phyloP scores from a whole-genome alignment of 2,329 filamentous ascomycete species.

The Exophiala xenobiotica region DNA sequence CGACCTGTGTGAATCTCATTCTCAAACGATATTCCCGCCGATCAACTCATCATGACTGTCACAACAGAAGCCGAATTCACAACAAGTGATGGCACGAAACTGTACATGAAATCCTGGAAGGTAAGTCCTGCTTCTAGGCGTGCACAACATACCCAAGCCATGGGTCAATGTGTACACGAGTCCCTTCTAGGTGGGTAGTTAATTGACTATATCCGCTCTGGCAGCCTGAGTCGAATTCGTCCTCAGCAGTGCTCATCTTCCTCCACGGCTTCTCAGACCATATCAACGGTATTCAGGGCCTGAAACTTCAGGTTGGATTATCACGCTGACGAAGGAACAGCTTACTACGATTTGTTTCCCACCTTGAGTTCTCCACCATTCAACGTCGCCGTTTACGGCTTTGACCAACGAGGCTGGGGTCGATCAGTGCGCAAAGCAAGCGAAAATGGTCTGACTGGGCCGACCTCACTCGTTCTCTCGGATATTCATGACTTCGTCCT shows the following conservation, averaged over 20 bases:
- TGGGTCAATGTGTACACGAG: no score
- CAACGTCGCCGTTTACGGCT: conserved; percentile 72
- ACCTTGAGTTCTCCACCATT: conserved; percentile 58
- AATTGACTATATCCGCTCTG: no score
- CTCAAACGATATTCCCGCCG: no score
- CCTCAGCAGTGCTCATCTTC: conserved; percentile 73
- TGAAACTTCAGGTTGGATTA: no score
- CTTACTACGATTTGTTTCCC: conserved; percentile 73
- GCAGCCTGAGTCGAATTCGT: conserved; percentile 32
- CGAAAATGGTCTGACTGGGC: conserved; percentile 66
- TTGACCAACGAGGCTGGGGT: conserved; percentile 90
- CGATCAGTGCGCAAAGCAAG: conserved; percentile 60
- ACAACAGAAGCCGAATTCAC: conserved; percentile 54
- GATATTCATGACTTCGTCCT: conserved; percentile 74
- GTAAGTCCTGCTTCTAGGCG: conserved; percentile 39
- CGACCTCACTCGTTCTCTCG: conserved; percentile 68
- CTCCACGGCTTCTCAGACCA: conserved; percentile 84
- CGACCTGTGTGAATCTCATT: no score
- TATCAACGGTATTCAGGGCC: conserved; percentile 19
- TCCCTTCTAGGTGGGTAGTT: no score
- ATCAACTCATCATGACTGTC: conserved; percentile 37
- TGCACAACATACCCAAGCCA: not conserved
- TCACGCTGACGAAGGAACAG: conserved; percentile 32
- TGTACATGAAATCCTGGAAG: conserved; percentile 64
- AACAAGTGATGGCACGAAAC: conserved; percentile 51